These are phyloP conservation scores for Candolleomyces aberdarensis DNA, from an alignment of 768 basidiomycete species.

Conservation along the genomic window DNA sequence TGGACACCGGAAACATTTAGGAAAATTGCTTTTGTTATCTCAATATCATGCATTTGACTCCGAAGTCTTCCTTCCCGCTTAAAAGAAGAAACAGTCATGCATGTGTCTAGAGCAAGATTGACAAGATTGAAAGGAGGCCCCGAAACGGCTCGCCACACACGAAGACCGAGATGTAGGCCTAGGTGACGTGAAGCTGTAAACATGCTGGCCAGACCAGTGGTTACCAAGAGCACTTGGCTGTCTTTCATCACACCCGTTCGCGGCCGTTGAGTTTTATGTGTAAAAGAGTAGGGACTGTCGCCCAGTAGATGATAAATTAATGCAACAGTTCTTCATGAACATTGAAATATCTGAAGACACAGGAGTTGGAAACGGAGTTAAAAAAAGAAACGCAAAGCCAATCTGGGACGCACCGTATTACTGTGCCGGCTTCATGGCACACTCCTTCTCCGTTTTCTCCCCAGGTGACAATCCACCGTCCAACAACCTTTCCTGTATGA, in stretches of 20 bases:
- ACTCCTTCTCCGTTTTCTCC: conserved; percentile 58
- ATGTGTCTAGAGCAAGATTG: too few species aligned
- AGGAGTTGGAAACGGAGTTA: neutral
- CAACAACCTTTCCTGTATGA: conserved; percentile 54
- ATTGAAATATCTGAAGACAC: conserved; percentile 36
- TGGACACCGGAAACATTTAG: neutral
- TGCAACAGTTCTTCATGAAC: conserved; percentile 44
- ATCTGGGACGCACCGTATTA: conserved; percentile 53
- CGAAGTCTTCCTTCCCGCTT: too few species aligned
- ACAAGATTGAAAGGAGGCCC: too few species aligned
- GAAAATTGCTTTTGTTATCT: too few species aligned
- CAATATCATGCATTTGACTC: too few species aligned
- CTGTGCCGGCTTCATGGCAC: conserved; percentile 60
- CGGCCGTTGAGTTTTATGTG: neutral
- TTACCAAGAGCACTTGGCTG: too few species aligned
- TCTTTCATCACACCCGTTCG: too few species aligned
- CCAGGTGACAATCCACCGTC: conserved; percentile 81
- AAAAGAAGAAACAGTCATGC: too few species aligned
- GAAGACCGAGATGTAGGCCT: too few species aligned
- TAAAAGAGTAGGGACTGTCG: neutral
- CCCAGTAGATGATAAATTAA: conserved; percentile 9
- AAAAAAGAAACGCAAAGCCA: neutral
- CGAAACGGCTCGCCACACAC: too few species aligned
- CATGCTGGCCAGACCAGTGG: too few species aligned
- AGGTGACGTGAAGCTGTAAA: too few species aligned